These are phyloP conservation scores for Boletus sp. DNA, from an alignment of 768 basidiomycete species.

Conservation along the genomic window DNA sequence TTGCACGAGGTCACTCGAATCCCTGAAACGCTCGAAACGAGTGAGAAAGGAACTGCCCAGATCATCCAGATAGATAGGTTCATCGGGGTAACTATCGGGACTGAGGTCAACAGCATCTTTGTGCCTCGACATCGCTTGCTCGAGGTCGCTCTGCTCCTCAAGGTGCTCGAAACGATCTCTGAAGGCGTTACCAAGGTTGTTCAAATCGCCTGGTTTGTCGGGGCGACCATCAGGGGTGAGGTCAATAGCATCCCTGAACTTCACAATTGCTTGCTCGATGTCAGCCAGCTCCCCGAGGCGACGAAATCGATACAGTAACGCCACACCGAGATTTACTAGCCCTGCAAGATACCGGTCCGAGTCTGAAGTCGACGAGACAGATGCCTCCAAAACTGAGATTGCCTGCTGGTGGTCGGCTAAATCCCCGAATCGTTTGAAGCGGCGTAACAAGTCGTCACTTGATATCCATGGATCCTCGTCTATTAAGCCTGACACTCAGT, in stretches of 20 bases:
- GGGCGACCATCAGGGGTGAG: not conserved
- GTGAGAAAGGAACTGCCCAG: not conserved
- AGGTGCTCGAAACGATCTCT: not conserved
- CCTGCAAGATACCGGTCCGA: not conserved
- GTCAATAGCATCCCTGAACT: not conserved
- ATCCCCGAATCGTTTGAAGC: not conserved
- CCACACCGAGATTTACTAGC: not conserved
- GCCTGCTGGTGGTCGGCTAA: constrained; percentile 1
- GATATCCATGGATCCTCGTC: not conserved
- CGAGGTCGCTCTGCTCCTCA: not conserved
- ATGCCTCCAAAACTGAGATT: not conserved
- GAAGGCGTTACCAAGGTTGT: not conserved
- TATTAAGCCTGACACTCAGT: not conserved
- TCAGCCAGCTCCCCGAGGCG: not conserved
- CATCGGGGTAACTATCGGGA: not conserved
- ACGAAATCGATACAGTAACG: not conserved
- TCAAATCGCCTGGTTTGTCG: not conserved
- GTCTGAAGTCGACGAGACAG: not conserved
- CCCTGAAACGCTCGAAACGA: not conserved
- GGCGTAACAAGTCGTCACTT: not conserved
- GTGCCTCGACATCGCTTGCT: not conserved
- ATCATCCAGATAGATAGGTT: not conserved
- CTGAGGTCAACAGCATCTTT: not conserved
- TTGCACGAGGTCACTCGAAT: not conserved
- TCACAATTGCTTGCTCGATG: not conserved